These are phyloP conservation scores for Yamadazyma sp. DNA, from an alignment of 1,139 yeast genomes.

Conservation along the genomic window DNA sequence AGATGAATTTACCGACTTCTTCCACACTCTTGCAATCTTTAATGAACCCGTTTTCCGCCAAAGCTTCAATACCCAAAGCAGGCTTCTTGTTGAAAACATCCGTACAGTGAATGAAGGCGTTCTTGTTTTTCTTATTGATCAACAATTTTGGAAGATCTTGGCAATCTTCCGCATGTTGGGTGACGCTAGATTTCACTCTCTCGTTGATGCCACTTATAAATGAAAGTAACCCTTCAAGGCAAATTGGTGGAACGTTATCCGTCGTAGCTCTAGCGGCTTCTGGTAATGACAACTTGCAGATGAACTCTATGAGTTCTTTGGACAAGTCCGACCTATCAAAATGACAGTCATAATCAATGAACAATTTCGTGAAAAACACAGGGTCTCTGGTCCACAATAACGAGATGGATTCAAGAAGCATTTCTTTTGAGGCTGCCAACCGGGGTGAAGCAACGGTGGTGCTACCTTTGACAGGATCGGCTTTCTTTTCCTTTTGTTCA, in stretches of 20 bases:
- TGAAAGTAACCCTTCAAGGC: slow-evolving; percentile 81
- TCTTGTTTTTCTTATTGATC: slow-evolving; percentile 57
- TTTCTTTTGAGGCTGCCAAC: slow-evolving; percentile 57
- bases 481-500: slow-evolving; percentile 10
- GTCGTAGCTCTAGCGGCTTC: slow-evolving; percentile 78
- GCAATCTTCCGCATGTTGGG: slow-evolving; percentile 18
- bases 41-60: slow-evolving; percentile 66
- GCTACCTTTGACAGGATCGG: slow-evolving; percentile 27
- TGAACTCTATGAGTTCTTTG: slow-evolving; percentile 63
- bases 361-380: slow-evolving; percentile 70
- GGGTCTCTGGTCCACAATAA: slow-evolving; percentile 85
- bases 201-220: slow-evolving; percentile 67
- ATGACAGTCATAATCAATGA: slow-evolving; percentile 87
- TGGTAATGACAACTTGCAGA: slow-evolving; percentile 77
- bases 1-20: slow-evolving; percentile 75
- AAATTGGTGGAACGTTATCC: slow-evolving; percentile 88
- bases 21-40: slow-evolving; percentile 49
- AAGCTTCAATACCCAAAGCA: slow-evolving; percentile 64
- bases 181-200: slow-evolving; percentile 39
- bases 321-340: slow-evolving; percentile 83
- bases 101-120: slow-evolving; percentile 73
- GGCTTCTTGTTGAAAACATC: slow-evolving; percentile 77
- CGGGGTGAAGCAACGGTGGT: slow-evolving; percentile 23
- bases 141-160: slow-evolving; percentile 31
- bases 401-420: slow-evolving; percentile 80